Evolutionary conservation across 305 asterid genomes (phyloP), one percentile per base, ranked within the genome.

Genomic region (Petunia hybrid): DNA sequence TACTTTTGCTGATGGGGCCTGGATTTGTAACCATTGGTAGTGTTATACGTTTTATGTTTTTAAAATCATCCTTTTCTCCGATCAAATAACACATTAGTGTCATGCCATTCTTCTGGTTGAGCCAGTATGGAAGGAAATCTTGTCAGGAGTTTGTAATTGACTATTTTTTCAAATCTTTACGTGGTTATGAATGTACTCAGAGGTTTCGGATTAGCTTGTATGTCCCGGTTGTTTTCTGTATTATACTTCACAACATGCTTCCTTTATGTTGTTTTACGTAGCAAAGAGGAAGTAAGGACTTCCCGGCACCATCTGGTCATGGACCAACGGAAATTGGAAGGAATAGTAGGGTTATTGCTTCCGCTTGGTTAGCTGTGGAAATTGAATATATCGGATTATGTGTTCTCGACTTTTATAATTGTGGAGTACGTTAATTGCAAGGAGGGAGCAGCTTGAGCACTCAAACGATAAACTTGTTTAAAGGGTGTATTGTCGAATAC

Each of bases 101-200:
- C 46, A 2, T 46, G 62, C 55, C 46, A 63, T 66, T 65, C 31
- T 41, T 79, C 82, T 79, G 82, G 82, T 53, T 53, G 67, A 39
- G 82, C 77, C 67, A 65, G 67, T 53, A 12, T 22, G 43, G 12
- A 31, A 42, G 75, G 79, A 74, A 22, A 74, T 74, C 53, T 74
- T 53, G 78, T 51, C 36, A 0, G 36, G 62, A 73, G 12, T 73
- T 51, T 36, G 48, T 74, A 7, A 53, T 74, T 74, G 2, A 39
- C 36, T 51, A 14, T 16, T 8, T 3, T 43, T 51, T 55, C 5
- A 74, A 53, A 73, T 73, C 6, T 48, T 35, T 40, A 35, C 62
- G 35, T 35, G 2, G 2, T 46, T 51, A 12, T 48, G 78, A 48
- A 3, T 71, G 60, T 22, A 22, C 31, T 22, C 31, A 22, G 31